Evolutionary conservation across 2,329 filamentous ascomycete genomes (phyloP), one percentile per base, ranked within the genome.

Genomic region (Coniochaeta sp.): DNA sequence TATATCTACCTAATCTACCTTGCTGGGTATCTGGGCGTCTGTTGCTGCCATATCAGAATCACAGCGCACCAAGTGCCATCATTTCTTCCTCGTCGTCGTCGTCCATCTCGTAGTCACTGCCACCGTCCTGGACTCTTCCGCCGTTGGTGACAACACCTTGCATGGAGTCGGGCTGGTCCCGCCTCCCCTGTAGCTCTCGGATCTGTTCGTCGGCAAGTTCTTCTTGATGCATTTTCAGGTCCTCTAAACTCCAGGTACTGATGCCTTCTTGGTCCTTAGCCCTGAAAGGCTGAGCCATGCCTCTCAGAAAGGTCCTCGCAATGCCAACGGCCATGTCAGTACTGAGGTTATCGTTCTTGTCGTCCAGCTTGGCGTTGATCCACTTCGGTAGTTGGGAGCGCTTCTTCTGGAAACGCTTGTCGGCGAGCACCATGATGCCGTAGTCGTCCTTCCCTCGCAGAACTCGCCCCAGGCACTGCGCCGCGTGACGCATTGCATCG

Each of bases 401-500:
- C 71, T 97, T 97, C 73, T 94, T 95, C 65, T 90, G 86, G 68
- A 96, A 99, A 16, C 94, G 83, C 38, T 89, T 85, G 67, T 99
- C 94, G 2, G 95, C 94, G 26, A 99, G 77, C 4, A 99, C 92
- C 94, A 99, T 99, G 74, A 99, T 89, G n/a, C 94, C 94, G 68
- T 99, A 99, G 69, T 99, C 94, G 65, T 99, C 95, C 68, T 99
- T 99, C 22, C 94, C 94, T 61, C 94, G 81, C 56, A 99, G 75
- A 40, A 99, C 94, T 65, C 94, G 91, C 13, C 94, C 95, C 1
- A 99, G 76, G 63, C 94, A 99, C 66, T 99, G 94, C 1, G 94
- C 92, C 13, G 94, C 94, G 66, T 99, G 94, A n/a, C 94, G 85
- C 92, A 99, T 99, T 20, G 94, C 94, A 65, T 99, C 94, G 75